Conservation (phyloP, 768 basidiomycete genomes). For the Termitomyces sp. region DNA sequence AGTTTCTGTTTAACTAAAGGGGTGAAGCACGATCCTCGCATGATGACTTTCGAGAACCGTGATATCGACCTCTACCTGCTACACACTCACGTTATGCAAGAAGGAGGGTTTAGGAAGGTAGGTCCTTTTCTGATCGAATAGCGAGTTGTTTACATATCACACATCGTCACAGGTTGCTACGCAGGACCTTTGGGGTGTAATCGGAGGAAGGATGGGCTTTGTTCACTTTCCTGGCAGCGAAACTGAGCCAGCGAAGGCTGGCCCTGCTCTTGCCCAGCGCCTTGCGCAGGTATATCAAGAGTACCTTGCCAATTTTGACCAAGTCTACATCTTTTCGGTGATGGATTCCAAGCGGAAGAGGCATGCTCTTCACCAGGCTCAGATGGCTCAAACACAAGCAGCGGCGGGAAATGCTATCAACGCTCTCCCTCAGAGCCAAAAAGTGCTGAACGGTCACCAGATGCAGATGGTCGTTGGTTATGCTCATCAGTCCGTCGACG, state of each 20-base stretch:
- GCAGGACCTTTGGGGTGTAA: slow-evolving; percentile 59
- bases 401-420: slow-evolving; percentile 3
- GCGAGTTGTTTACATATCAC: background rate
- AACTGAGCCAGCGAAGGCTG: slow-evolving; percentile 56
- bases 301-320: slow-evolving; percentile 55
- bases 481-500: slow-evolving; percentile 40
- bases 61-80: slow-evolving; percentile 57
- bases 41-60: slow-evolving; percentile 49
- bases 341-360: slow-evolving; percentile 28
- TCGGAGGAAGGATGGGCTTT: slow-evolving; percentile 67
- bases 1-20: slow-evolving; percentile 41
- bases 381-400: slow-evolving; percentile 5
- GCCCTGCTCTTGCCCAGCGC: slow-evolving; percentile 58
- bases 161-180: slow-evolving; percentile 40
- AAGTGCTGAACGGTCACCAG: slow-evolving; percentile 27
- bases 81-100: slow-evolving; percentile 55
- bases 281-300: slow-evolving; percentile 59
- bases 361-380: slow-evolving; percentile 1
- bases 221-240: slow-evolving; percentile 61
- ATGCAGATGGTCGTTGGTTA: slow-evolving; percentile 45
- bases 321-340: slow-evolving; percentile 44
- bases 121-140: slow-evolving; percentile 2
- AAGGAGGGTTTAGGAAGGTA: slow-evolving; percentile 51
- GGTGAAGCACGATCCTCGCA: slow-evolving; percentile 34
- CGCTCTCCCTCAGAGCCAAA: background rate